Conservation (phyloP, 768 basidiomycete species). For the Hysterangium stoloniferum region DNA sequence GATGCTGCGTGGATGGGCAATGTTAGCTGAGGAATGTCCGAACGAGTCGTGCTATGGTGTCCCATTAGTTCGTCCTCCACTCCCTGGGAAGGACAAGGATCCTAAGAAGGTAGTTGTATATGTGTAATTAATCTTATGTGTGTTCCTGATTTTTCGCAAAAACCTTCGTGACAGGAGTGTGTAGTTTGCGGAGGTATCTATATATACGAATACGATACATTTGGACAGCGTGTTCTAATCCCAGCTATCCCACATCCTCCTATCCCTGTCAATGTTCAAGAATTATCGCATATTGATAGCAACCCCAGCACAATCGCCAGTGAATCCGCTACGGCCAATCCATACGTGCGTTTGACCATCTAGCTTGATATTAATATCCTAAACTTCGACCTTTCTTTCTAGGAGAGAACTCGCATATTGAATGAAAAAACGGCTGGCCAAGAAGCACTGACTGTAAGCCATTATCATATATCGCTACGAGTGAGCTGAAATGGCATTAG, state of each 20-base stretch:
- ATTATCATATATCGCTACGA: neutral
- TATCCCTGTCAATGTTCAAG: neutral
- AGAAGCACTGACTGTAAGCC: neutral
- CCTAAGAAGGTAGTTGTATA: constrained; percentile 54
- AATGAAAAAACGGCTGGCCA: neutral
- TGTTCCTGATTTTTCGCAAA: constrained; percentile 4
- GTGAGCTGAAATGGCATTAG: neutral
- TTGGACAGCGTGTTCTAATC: constrained; percentile 41
- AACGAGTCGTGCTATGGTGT: constrained; percentile 64
- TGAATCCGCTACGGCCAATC: neutral
- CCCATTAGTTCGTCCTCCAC: constrained; percentile 74
- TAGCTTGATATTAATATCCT: too few relatives aligned
- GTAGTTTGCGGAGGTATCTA: constrained; percentile 67
- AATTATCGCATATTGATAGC: neutral
- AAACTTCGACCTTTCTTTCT: too few relatives aligned
- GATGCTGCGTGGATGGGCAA: constrained; percentile 77
- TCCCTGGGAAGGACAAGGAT: constrained; percentile 45
- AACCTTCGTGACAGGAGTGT: constrained; percentile 49
- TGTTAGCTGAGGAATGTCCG: constrained; percentile 83
- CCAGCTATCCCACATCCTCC: neutral
- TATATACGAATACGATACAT: constrained; percentile 41
- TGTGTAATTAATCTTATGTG: neutral
- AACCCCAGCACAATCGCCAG: neutral
- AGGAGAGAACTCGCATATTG: too few relatives aligned
- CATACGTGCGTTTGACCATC: neutral